Evolutionary conservation across 225 moss, liverwort and hornwort species (phyloP), one percentile per base, ranked within the genome.

Genomic region (Thuidium tamariscinum): DNA sequence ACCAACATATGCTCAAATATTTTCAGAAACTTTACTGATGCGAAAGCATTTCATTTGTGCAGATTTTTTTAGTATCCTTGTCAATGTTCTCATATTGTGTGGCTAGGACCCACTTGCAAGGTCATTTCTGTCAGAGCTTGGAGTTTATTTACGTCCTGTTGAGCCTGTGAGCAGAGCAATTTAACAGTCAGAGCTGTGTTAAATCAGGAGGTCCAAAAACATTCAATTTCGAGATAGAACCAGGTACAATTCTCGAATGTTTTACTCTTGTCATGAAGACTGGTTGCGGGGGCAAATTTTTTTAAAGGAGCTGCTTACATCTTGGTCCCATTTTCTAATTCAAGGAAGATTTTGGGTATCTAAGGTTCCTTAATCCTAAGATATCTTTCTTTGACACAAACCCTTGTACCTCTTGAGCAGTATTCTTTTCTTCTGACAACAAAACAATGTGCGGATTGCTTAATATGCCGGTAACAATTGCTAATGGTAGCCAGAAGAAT

Each of bases 171-270:
- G 80, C 87, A 89, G 87, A 74, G 74, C 34, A 51, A 41, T 59
- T 46, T 34, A 73, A 59, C 26, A 16, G 48, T 72, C 56, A 36
- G 60, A 82, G 82, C 69, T 55, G 4, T 37, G 29, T 18, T 17
- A 42, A 22, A 63, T 61, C 71, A 61, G 66, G 60, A 30, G 60
- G 42, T 73, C 26, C 79, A 60, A 65, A 80, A 74, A 61, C 68
- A 44, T 48, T 34, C 66, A 89, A n/a, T 68, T 84, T 79, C 44
- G 87, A 89, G 80, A 30, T 87, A 84, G 87, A 84, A 61, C 89
- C 89, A 87, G 87, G 87, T 89, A 80, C 29, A 74, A 64, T 60
- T 84, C 74, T 73, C 42, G 67, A 74, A 61, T 65, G 14, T 30
- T 41, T 11, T 30, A 12, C 20, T 82, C 77, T 56, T 36, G 63